Evolutionary conservation across 306 rosid genomes (phyloP), one percentile per base, ranked within the genome.

Genomic region (Quillaja saponaria): DNA sequence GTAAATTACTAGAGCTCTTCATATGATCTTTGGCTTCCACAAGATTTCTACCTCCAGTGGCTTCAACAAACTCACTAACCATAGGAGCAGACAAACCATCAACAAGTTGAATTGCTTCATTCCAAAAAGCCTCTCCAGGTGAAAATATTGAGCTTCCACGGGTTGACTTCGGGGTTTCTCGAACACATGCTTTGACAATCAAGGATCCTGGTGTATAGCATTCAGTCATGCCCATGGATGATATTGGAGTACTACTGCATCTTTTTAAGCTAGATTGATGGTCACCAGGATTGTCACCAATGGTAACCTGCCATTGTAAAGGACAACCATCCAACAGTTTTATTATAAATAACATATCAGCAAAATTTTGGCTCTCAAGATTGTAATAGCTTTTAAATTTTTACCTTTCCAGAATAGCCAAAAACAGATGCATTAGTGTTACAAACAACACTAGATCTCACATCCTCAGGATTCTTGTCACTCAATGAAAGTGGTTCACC

Each of bases 51-150:
- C 42, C 75, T 68, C 71, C 90, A 19, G 66, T 51, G 41, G 66
- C 81, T 69, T 58, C 74, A 71, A 78, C 71, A 65, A 58, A 61
- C 63, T 68, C 70, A 60, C 59, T 59, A 55, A 50, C 61, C 58
- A 21, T 55, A 49, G 90, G 96, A 80, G 61, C 68, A 68, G 64
- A 68, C 68, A 86, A 67, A 79, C 94, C 90, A 78, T 92, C 98
- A 17, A 85, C 98, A 68, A 88, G 72, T 76, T 84, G 88, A 66
- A 92, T 88, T 47, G 95, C 98, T 78, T 92, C 95, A 42, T 86
- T 72, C 98, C 98, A 92, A 57, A 92, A 92, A 55, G 89, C 90
- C 71, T 88, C 96, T 66, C 96, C 98, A 17, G 98, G 96, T 6
- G 98, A 92, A 88, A 89, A 77, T 48, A 78, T 61, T 20, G 96